Evolutionary conservation across 495 filamentous ascomycete species (phyloP).

Genomic region (Neurospora discreta): DNA sequence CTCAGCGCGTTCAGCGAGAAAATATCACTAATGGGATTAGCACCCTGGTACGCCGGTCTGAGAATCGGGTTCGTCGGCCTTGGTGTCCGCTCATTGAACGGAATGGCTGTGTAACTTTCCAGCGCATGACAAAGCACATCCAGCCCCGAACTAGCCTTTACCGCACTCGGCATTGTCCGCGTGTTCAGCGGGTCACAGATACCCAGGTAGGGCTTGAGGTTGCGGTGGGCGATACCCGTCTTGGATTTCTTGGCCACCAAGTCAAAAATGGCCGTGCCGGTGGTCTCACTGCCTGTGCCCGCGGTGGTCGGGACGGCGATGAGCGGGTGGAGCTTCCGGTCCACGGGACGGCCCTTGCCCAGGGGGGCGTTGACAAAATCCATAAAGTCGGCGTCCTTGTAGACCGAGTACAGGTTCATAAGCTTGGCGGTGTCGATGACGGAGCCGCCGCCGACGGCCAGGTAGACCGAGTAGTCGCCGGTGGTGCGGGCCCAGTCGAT

Average conservation of each 20-base stretch:
- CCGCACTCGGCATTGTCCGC: constrained; percentile 84
- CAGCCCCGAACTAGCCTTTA: constrained; percentile 77
- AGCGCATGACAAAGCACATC: constrained; percentile 91
- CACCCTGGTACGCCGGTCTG: constrained; percentile 89
- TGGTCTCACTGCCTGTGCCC: constrained; percentile 91
- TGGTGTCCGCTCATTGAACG: constrained; percentile 73
- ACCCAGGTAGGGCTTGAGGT: constrained; percentile 88
- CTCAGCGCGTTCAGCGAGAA: constrained; percentile 79
- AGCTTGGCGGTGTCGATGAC: constrained; percentile 97
- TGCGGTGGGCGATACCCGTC: constrained; percentile 89
- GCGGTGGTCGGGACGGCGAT: constrained; percentile 93
- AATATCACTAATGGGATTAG: constrained; percentile 94
- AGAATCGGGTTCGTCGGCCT: constrained; percentile 83
- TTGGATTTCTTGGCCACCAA: constrained; percentile 79
- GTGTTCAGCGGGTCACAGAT: constrained; percentile 96
- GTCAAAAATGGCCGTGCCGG: constrained; percentile 96
- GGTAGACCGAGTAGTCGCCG: constrained; percentile 52
- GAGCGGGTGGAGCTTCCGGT: constrained; percentile 65
- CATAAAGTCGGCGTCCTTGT: constrained; percentile 79
- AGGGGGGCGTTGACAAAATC: constrained; percentile 97
- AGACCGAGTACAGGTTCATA: constrained; percentile 91
- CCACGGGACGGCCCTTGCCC: constrained; percentile 76
- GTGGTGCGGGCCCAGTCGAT: constrained; percentile 61
- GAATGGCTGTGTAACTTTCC: constrained; percentile 92
- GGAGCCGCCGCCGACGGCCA: constrained; percentile 80